Conservation (phyloP, 2,329 filamentous ascomycete species). For the Calonectria pseudoreteaudii region DNA sequence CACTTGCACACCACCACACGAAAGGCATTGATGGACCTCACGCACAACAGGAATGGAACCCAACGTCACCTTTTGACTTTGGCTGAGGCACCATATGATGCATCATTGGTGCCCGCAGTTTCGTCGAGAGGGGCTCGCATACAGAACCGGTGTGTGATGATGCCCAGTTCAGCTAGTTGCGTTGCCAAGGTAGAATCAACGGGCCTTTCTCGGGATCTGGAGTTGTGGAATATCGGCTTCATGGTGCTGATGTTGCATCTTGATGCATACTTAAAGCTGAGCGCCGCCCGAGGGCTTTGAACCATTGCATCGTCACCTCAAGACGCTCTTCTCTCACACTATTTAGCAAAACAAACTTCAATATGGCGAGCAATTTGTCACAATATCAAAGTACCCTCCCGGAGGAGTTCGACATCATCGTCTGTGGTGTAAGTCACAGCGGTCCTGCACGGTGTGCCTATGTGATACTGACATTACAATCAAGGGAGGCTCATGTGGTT, state of each 20-base stretch:
- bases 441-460: neutral
- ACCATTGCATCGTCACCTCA: neutral
- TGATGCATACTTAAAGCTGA: conserved; percentile 4
- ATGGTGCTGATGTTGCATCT: neutral
- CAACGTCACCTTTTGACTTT: conserved; percentile 23
- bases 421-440: conserved; percentile 63
- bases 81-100: conserved; percentile 29
- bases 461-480: neutral
- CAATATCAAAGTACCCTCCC: conserved; percentile 58
- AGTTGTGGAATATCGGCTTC: conserved; percentile 7
- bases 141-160: conserved; percentile 26
- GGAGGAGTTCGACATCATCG: conserved; percentile 85
- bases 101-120: conserved; percentile 43
- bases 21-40: conserved; percentile 11
- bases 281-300: neutral
- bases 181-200: conserved; percentile 16
- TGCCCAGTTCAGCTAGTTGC: conserved; percentile 31
- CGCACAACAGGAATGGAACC: conserved; percentile 34
- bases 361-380: conserved; percentile 35
- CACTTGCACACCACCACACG: neutral
- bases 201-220: conserved; percentile 40
- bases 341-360: conserved; percentile 7
- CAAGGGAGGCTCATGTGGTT: conserved; percentile 73
- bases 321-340: neutral
- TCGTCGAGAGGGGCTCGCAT: conserved; percentile 33